Base-by-base conservation (phyloP, 2,329 filamentous ascomycete species). In the Pochonia chlamydosporia region DNA sequence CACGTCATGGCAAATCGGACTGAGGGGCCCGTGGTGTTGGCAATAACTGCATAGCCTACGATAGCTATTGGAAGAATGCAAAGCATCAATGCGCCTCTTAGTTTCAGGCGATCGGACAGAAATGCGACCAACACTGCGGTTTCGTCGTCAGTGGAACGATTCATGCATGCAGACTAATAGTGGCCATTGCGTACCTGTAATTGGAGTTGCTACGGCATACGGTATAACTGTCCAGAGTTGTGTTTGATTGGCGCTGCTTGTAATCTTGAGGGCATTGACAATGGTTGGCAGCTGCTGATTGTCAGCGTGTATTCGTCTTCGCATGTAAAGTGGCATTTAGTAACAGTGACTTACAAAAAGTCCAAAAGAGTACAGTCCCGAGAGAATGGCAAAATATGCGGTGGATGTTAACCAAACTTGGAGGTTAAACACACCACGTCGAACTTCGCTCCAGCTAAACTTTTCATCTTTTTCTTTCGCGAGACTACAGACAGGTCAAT, bases 1-100 rank as follows among this genome's bases (percentile, higher is more conserved):
- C 82, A 83, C 0, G 81, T 84, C 79, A 84, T 84, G 33, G 72
- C 81, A 54, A 84, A 85, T 44, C 80, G 76, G 4, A 77, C 69
- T 1, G 72, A 68, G 2, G 78, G 60, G 20, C 71, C 68, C 9
- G 67, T 59, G 16, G 76, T 69, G 41, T 79, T 78, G 51, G 78
- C 78, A 47, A 85, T 84, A 7, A 77, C 76, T 0, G 74, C 82
- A 54, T 86, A 86, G 14, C 83, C 83, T 16, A 76, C 68, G 46
- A 87, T 85, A 21, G 82, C 79, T 41, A 85, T 68, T 8, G 81
- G 80, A 0, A 86, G 68, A 1, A 78, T 79, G 60, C 70, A 73
- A 3, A 86, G 73, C 78, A 86, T 84, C 33, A 85, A 63, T 1
- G 76, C 63, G 1, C 82, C 82, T 36, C 81, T 74, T 2, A 82